Base-by-base conservation (phyloP, 179 eudicot species). In the Silene coronaria region DNA sequence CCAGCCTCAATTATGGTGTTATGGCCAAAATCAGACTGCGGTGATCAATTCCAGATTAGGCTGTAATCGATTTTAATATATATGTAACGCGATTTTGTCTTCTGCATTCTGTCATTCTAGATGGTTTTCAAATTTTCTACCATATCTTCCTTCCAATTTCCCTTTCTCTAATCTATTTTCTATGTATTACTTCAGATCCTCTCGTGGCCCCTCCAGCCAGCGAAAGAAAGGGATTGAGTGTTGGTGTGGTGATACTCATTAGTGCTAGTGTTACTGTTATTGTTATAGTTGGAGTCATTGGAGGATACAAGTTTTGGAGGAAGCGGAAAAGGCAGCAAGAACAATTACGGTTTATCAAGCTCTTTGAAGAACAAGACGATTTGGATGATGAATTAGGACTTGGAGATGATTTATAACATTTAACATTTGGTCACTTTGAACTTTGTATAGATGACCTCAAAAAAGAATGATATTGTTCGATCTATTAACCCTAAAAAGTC, bases 301-400 rank as follows among this genome's bases (percentile, higher is more conserved):
- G 84, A 64, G 95, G 79, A 9, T 87, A 80, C 81, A 92, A 89
- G 83, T 89, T 80, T 77, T 90, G 91, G 91, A 85, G 80, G 71
- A 90, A 82, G 85, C 88, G 85, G 65, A 95, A 77, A 84, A 87
- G 89, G 75, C 86, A 85, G 71, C 85, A 88, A 76, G 95, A 95
- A 27, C 99, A 95, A 70, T 97, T 96, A 17, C 89, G 93, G 21
- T 95, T 95, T 79, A 77, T 90, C 61, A 86, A 84, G 87, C 89
- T 95, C 27, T 95, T 95, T 77, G 96, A 94, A 78, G 96, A 92
- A 5, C 86, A 79, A 21, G 98, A 94, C 77, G 94, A 94, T 57
- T 75, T 91, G 30, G 96, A 91, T 72, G 97, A 91, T 80, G 97
- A 91, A 78, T 83, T 93, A 21, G 91, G 91, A 53, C 86, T 93